Base-by-base conservation (phyloP, 2,329 filamentous ascomycete genomes). In the Ambrosiella beaveri region DNA sequence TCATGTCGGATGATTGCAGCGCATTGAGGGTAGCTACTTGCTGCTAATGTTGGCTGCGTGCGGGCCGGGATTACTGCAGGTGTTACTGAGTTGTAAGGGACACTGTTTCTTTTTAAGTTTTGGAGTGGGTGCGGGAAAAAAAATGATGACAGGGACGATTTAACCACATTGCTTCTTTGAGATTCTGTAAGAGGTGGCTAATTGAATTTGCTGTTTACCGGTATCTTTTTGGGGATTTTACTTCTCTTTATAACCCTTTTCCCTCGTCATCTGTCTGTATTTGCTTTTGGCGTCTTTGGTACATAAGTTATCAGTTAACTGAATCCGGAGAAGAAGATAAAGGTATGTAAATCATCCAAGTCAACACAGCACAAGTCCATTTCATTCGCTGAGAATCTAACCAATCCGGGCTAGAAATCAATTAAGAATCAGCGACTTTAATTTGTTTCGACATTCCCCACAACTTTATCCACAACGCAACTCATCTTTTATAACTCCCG, bases 161-260 rank as follows among this genome's bases (percentile, higher is more conserved):
- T 51, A 51, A 51, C 47, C 47, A 51, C 47, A 51, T 51, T 51
- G 47, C 47, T 40, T 40, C 37, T 54, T 40, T 41, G 44, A 15
- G 44, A 15, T 15, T 47, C 8, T 47, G 11, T 47, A 2, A 15
- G 27, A 27, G 27, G 27, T 27, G 27, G 27, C 27, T 4, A 47
- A 17, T 17, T 47, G n/a, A 8, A 15, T 13, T 17, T 13, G n/a
- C 44, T 17, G 3, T n/a, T 47, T 47, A 17, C 19, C 11, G 5
- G n/a, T 47, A 6, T 8, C 19, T 41, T 41, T 3, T 41, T 41
- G 11, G 27, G 27, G 5, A 41, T 41, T 41, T 41, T n/a, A 6
- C n/a, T 41, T 41, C 40, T 41, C n/a, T 41, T 11, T 27, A 2
- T 27, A 27, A 27, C 27, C 5, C 5, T 27, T 27, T 4, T 4